phyloP scores from a whole-genome alignment of 768 basidiomycete genomes.

The Roridomyces roridus region DNA sequence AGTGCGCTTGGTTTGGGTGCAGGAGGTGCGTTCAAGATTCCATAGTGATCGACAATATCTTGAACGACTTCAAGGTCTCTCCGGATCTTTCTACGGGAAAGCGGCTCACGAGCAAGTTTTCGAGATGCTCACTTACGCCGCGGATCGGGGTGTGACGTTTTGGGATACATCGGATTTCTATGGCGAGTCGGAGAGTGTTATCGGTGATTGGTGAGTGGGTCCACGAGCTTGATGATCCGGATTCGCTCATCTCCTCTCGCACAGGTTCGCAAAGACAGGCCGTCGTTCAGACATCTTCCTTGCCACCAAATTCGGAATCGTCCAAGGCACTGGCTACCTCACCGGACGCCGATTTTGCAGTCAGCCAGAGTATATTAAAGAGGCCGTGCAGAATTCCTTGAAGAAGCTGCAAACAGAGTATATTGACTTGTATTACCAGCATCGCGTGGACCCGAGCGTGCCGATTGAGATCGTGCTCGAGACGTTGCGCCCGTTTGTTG shows the following conservation, averaged over 20 bases:
- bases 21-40: too few species aligned
- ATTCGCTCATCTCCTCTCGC: too few species aligned
- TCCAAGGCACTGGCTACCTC: constrained; percentile 6
- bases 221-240: too few species aligned
- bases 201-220: constrained; percentile 53
- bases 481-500: constrained; percentile 21
- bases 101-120: constrained; percentile 7
- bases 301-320: constrained; percentile 51
- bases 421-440: constrained; percentile 37
- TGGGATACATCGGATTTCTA: constrained; percentile 54
- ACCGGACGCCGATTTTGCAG: constrained; percentile 30
- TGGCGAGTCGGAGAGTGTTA: constrained; percentile 36
- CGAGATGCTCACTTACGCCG: constrained; percentile 22
- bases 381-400: constrained; percentile 35
- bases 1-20: constrained; percentile 21
- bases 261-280: constrained; percentile 24
- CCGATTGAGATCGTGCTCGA: constrained; percentile 32
- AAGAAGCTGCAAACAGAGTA: constrained; percentile 26
- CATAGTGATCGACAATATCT: too few species aligned
- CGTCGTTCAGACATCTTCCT: constrained; percentile 45
- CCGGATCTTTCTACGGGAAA: constrained; percentile 25
- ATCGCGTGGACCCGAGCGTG: constrained; percentile 17
- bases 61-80: not conserved
- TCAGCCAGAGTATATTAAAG: constrained; percentile 34
- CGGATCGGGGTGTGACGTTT: constrained; percentile 42